These are phyloP conservation scores for Trichomonascaceae sp. DNA, from an alignment of 1,139 yeast species.

Conservation along the genomic window DNA sequence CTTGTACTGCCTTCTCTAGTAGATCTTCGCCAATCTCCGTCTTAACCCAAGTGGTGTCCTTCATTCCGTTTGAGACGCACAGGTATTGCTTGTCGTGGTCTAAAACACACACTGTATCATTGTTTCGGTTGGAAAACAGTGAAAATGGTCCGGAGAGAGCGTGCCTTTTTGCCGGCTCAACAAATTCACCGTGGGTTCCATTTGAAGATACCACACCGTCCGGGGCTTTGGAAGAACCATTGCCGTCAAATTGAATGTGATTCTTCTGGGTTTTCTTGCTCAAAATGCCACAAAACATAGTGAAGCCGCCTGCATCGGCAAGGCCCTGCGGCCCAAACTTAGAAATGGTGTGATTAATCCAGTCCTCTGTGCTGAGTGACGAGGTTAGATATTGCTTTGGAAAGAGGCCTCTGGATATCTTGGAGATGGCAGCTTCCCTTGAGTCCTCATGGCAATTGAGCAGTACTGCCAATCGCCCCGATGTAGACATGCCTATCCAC, in stretches of 20 bases:
- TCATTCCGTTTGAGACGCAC: constrained; percentile 41
- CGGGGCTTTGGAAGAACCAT: background rate
- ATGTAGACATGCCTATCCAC: constrained; percentile 68
- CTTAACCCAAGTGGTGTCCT: constrained; percentile 60
- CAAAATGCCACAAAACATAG: constrained; percentile 50
- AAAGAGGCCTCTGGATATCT: constrained; percentile 58
- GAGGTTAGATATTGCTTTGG: constrained; percentile 46
- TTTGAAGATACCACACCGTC: constrained; percentile 3
- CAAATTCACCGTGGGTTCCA: constrained; percentile 5
- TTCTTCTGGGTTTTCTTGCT: constrained; percentile 20
- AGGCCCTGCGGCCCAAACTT: constrained; percentile 21
- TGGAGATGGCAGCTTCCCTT: constrained; percentile 18
- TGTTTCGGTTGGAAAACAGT: constrained; percentile 23
- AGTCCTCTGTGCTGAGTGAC: constrained; percentile 27
- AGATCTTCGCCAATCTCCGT: constrained; percentile 39
- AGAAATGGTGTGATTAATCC: constrained; percentile 26
- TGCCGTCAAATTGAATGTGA: no score
- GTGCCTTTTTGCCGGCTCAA: constrained; percentile 19
- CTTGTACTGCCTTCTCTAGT: constrained; percentile 30
- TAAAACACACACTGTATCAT: constrained; percentile 5
- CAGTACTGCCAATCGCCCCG: constrained; percentile 58
- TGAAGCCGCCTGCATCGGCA: constrained; percentile 65
- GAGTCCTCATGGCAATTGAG: constrained; percentile 52
- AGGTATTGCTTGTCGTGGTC: constrained; percentile 18
- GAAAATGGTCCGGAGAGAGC: constrained; percentile 30